Evolutionary conservation across 345 rosid species (phyloP), one percentile per base, ranked within the genome.

Genomic region (Hirschfeldia incana): DNA sequence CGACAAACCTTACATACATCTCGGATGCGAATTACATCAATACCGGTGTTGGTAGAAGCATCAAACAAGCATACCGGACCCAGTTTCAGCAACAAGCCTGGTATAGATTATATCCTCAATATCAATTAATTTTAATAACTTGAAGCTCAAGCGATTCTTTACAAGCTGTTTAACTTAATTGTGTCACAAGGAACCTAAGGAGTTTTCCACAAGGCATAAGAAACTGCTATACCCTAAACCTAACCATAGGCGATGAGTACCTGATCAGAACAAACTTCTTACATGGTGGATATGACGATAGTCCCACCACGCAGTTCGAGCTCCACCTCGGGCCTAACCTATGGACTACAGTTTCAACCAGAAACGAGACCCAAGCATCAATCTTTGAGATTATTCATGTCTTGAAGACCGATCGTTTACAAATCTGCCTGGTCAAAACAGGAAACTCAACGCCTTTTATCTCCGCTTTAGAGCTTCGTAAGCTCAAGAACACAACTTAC

Each of bases 341-440:
- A 5, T 89, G 89, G 92, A 55, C 0, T 9, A 72, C 73, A 0
- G 76, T 87, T 33, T 27, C 60, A 16, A 44, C 85, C 2, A 30
- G 49, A 5, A 80, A 89, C 55, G 86, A 79, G 70, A 72, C 79
- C 0, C 6, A 4, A 4, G 16, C 12, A 3, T 3, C 26, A 1
- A 11, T 4, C 26, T 0, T 0, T 34, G 94, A 89, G 72, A 78
- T 89, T 21, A 71, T 89, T 28, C 81, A 90, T 82, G 4, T 70
- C 12, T 68, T 86, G n/a, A 46, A 62, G 1, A 64, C 77, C 9
- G 77, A 84, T 8, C 71, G 77, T 13, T 66, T 87, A 21, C 77
- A 84, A 62, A 33, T 90, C 55, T 92, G 95, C 78, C 74, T 87
- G 2, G 88, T 87, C 13, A 89, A 92, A 39, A 78, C 84, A 74